phyloP scores from a whole-genome alignment of 1,284 basidiomycete genomes.

The Apiotrichum domesticum region DNA sequence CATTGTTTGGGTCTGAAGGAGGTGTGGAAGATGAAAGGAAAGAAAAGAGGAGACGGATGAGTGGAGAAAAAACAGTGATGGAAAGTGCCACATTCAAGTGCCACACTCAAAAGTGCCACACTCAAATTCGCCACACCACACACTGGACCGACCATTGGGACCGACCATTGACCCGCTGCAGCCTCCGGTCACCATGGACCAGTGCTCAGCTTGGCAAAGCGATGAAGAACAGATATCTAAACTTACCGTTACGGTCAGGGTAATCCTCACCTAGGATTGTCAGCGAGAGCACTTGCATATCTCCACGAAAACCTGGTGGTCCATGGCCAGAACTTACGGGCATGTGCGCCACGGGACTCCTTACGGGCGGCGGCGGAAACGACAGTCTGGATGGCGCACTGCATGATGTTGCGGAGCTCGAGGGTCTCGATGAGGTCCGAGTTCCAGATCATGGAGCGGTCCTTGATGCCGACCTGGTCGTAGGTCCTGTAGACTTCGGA shows the following conservation, averaged over 20 bases:
- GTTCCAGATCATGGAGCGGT: conserved; percentile 99
- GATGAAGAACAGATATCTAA: too few relatives aligned
- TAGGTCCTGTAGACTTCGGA: conserved; percentile 79
- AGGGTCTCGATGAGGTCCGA: conserved; percentile 97
- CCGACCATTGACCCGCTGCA: too few relatives aligned
- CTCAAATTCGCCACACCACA: too few relatives aligned
- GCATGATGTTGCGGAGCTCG: conserved; percentile 92
- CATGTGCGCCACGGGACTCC: conserved; percentile 96
- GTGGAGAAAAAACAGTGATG: too few relatives aligned
- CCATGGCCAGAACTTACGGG: conserved; percentile 34
- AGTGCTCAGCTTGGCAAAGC: too few relatives aligned
- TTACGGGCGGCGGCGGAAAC: conserved; percentile 90
- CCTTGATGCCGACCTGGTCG: conserved; percentile 89
- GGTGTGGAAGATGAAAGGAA: too few relatives aligned
- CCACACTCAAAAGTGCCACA: too few relatives aligned
- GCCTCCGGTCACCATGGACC: too few relatives aligned
- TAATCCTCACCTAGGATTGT: conserved; percentile 80
- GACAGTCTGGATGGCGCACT: conserved; percentile 94
- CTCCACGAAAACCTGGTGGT: too few relatives aligned
- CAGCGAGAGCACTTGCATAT: background rate
- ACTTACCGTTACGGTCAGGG: conserved; percentile 57
- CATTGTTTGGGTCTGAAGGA: background rate
- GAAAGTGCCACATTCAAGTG: too few relatives aligned
- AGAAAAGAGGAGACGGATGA: too few relatives aligned
- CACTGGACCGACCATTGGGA: too few relatives aligned